Evolutionary conservation across 495 filamentous ascomycete genomes (phyloP), one percentile per base, ranked within the genome.

Genomic region (Talaromyces ruber): DNA sequence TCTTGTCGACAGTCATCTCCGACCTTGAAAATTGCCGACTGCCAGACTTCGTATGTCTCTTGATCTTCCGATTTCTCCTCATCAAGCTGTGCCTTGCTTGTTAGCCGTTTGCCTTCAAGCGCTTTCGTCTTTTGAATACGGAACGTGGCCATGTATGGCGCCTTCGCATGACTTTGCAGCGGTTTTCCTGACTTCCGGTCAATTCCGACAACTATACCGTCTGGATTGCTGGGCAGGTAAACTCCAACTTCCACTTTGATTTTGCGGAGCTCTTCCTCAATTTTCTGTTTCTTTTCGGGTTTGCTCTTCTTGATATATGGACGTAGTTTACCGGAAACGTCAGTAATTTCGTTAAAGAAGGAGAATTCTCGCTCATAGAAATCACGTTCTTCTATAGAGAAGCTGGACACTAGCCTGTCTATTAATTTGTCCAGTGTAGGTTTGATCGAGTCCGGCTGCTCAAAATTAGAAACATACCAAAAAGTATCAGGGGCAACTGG

Each of bases 11-110:
- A 98, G 71, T 99, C 95, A 70, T 99, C 95, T 21, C 95, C 95
- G 60, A 99, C 95, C 73, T 99, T 99, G 85, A 99, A 99, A 70
- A 99, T 99, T 16, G 95, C 95, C 2, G 93, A 96, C 73, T 98
- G 94, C 95, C 94, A 97, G 14, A 96, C 88, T 73, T 98, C 95
- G 60, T 92, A 86, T 0, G 89, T 89, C 62, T 82, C 73, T 57
- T 67, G 66, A 18, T 72, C 68, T 26, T 65, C 47, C 16, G 76
- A 68, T 1, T 72, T 67, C 11, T 66, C 58, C 66, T 70, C 66
- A 5, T 50, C 58, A 28, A 16, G 2, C 24, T 53, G 34, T 29
- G n/a, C 6, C 39, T 57, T 34, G 16, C 37, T 60, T 55, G 43
- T 37, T 43, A 39, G 50, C 58, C 24, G 68, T 55, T 32, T 61